Evolutionary conservation across 768 basidiomycete genomes (phyloP).

Genomic region (Mycena crocata): DNA sequence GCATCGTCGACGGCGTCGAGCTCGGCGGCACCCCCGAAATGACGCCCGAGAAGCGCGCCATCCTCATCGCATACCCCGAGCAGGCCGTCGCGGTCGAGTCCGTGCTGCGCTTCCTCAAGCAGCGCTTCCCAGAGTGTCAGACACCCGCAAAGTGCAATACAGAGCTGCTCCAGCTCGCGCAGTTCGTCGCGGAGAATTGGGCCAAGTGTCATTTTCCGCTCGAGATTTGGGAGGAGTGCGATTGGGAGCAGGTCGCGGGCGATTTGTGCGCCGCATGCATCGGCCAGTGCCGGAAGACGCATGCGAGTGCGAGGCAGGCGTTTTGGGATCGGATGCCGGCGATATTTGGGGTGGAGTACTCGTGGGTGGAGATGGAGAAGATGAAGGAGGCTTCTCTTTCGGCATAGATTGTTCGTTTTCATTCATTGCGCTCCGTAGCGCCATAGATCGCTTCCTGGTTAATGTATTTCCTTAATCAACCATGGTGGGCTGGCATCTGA

Average conservation of each 20-base stretch:
- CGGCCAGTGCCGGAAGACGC: constrained; percentile 13
- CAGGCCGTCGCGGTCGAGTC: constrained; percentile 8
- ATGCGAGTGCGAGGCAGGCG: constrained; percentile 14
- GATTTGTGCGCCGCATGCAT: constrained; percentile 23
- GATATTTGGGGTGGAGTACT: constrained; percentile 2
- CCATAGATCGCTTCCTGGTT: too few relatives aligned
- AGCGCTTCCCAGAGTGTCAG: constrained; percentile 11
- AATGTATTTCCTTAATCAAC: too few relatives aligned
- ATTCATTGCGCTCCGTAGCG: too few relatives aligned
- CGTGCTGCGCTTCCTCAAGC: constrained; percentile 20
- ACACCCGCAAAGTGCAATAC: constrained; percentile 20
- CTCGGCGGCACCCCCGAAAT: constrained; percentile 3
- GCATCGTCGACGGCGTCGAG: constrained; percentile 24
- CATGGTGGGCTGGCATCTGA: too few relatives aligned
- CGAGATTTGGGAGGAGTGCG: constrained; percentile 30
- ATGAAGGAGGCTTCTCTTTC: constrained; percentile 14
- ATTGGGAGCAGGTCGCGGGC: constrained; percentile 24
- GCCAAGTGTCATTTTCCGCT: constrained; percentile 25
- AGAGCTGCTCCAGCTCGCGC: constrained; percentile 20
- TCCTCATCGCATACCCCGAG: constrained; percentile 24
- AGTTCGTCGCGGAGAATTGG: constrained; percentile 26
- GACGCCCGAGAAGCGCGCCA: constrained; percentile 18
- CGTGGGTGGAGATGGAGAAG: constrained; percentile 25
- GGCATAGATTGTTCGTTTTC: neutral
- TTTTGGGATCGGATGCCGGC: constrained; percentile 26